A percentile compares a stretch with the other conserved stretches of the same genome.
Conservation (phyloP, 129 eudicot genomes). For the Flaveria ramosissima region DNA sequence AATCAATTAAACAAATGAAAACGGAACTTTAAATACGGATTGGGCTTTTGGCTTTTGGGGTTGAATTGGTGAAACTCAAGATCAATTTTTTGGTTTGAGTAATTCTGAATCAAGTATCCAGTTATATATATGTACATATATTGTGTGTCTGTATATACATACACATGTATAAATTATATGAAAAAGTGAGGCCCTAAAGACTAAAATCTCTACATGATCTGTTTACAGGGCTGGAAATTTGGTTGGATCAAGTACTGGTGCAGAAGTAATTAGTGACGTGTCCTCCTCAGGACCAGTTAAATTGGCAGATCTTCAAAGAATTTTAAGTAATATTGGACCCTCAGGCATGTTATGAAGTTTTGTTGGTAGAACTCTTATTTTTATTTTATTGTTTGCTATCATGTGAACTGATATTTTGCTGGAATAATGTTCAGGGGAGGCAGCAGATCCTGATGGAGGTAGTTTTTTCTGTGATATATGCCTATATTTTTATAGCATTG, state of each 20-base stretch:
- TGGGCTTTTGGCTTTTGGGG: neutral
- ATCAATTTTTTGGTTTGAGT: neutral
- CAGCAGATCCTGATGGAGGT: conserved; percentile 91
- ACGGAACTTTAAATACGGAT: neutral
- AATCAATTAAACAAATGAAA: neutral
- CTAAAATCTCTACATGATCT: neutral
- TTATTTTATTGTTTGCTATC: conserved; percentile 2
- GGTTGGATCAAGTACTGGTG: conserved; percentile 74
- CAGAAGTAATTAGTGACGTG: conserved; percentile 80
- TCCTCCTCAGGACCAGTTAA: conserved; percentile 97
- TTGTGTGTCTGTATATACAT: neutral
- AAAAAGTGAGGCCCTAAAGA: neutral
- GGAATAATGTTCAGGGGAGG: conserved; percentile 46
- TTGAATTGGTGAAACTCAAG: neutral
- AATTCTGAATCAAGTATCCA: neutral
- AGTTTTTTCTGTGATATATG: conserved; percentile 19
- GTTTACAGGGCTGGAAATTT: conserved; percentile 84
- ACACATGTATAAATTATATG: neutral
- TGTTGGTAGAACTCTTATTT: neutral
- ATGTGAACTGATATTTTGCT: conserved; percentile 19
- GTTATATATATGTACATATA: neutral
- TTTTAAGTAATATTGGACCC: conserved; percentile 82
- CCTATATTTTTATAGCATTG: neutral
- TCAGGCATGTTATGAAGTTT: conserved; percentile 47
- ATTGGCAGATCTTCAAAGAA: conserved; percentile 86